Evolutionary conservation across 371 early-diverging fungal species (phyloP), one percentile per base, ranked within the genome.

Genomic region (Saksenaea oblongispora): DNA sequence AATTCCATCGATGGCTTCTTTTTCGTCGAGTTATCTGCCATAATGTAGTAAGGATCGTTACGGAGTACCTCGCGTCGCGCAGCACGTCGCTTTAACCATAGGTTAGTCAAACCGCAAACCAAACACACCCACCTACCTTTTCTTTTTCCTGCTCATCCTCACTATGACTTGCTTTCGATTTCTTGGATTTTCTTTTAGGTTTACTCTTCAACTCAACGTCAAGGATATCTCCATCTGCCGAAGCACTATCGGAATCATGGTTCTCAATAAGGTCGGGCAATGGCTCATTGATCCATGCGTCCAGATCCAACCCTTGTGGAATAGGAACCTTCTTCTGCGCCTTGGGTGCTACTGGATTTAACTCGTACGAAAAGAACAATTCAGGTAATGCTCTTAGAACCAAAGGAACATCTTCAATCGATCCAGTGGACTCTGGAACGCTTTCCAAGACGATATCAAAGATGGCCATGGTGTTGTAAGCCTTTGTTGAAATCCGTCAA

Each of bases 301-400:
- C 95, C 34, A 96, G 70, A 67, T 95, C 93, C 59, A 97, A 68
- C 11, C 89, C 94, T n/a, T 93, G 91, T 11, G 96, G 96, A 1
- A 94, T 73, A 18, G 93, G 92, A 0, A 98, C 94, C 69, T 93
- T 93, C 61, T 84, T 83, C 72, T 96, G 96, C 0, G 97, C 96
- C 57, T 90, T 93, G n/a, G 91, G 88, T 3, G 94, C 93, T 0
- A 98, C 96, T 1, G 97, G 97, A 62, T 95, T 95, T 15, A 98
- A 78, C 56, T 95, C 96, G 61, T 91, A 93, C 8, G 76, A 75
- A 57, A 91, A 91, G 69, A 95, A 90, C 9, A 89, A 64, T 10
- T 78, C 68, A 11, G 89, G 80, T 3, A 92, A 75, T 5, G 87
- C 86, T 34, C 69, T 63, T 55, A 85, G 75, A n/a, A 82, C 62